Base-by-base conservation (phyloP, 1,139 yeast species). In the Taiozyma sp. region DNA sequence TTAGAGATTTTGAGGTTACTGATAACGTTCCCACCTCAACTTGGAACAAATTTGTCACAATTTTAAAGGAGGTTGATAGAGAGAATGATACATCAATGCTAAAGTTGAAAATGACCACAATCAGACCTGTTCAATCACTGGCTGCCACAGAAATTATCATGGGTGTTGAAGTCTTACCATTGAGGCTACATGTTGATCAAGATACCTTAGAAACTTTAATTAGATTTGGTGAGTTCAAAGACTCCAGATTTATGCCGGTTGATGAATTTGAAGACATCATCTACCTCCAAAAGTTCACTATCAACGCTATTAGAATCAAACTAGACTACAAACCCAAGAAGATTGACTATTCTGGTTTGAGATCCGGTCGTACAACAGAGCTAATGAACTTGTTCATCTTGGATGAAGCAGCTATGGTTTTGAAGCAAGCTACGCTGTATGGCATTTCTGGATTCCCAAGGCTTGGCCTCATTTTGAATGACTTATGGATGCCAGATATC, bases 261-360 rank as follows among this genome's bases (percentile, higher is more conserved):
- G 75, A 77, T 48, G 73, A 69, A 14, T 70, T 67, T 49, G 82
- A 78, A 19, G 96, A 88, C 56, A 77, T 79, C 5, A 65, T 83
- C 1, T 92, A 80, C 61, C 73, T 91, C 41, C 92, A 89, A 60
- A 82, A 81, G 62, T 78, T 91, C 46, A 80, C 80, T 48, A 75
- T 90, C 19, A 75, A 79, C 49, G 76, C 86, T 0, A 70, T 93
- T 1, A 79, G 78, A 47, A 68, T 95, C 38, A 84, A 84, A 56
- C 72, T 93, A 43, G 99, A 93, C 67, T 95, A 93, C 67, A 92
- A 91, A 65, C 99, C 99, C 0, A 92, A 91, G 63, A 87, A 83
- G 58, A 77, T 90, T 27, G 96, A 92, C 65, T 88, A 87, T 64
- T 79, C 82, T 3, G 97, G 96, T 0, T 75, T 93, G 24, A 75